A percentile compares a stretch with the other conserved stretches of the same genome.
These are phyloP conservation scores for Suillus discolor DNA, from an alignment of 768 basidiomycete genomes.

Conservation along the genomic window DNA sequence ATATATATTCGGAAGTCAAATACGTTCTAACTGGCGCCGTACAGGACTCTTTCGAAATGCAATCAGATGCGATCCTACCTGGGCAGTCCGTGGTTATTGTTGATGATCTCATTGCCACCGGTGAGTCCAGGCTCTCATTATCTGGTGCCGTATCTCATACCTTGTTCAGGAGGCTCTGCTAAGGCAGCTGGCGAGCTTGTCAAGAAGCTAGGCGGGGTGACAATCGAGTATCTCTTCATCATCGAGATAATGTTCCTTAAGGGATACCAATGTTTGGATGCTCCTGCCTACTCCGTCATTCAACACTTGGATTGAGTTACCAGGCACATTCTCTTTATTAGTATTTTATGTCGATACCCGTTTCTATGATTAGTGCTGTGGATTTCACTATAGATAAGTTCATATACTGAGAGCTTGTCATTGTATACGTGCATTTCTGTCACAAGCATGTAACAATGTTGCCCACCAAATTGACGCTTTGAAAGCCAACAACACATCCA, in stretches of 20 bases:
- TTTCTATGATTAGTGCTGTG: slow-evolving; percentile 1
- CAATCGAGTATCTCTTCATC: slow-evolving; percentile 93
- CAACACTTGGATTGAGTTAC: slow-evolving; percentile 59
- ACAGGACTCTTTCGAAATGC: slow-evolving; percentile 98
- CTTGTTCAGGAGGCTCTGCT: slow-evolving; percentile 80
- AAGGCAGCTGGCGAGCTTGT: slow-evolving; percentile 91
- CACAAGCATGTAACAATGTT: not conserved
- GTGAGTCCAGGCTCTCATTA: slow-evolving; percentile 42
- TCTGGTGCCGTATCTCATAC: slow-evolving; percentile 3
- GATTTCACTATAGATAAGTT: not conserved
- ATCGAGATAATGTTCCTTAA: slow-evolving; percentile 80
- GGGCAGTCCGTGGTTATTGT: slow-evolving; percentile 87
- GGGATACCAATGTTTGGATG: slow-evolving; percentile 76
- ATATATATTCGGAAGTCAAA: not conserved
- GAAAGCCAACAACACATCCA: not conserved
- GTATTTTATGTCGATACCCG: slow-evolving; percentile 20
- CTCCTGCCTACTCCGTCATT: slow-evolving; percentile 87
- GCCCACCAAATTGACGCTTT: not conserved
- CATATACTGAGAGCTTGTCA: not conserved
- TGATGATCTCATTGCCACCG: slow-evolving; percentile 96
- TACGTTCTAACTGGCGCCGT: slow-evolving; percentile 9
- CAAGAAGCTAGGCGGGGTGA: slow-evolving; percentile 77
- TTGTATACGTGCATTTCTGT: not conserved
- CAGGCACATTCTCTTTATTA: slow-evolving; percentile 21
- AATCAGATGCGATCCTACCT: slow-evolving; percentile 77